Evolutionary conservation across 2,329 filamentous ascomycete genomes (phyloP), one percentile per base, ranked within the genome.

Genomic region (Phialophora tarda): DNA sequence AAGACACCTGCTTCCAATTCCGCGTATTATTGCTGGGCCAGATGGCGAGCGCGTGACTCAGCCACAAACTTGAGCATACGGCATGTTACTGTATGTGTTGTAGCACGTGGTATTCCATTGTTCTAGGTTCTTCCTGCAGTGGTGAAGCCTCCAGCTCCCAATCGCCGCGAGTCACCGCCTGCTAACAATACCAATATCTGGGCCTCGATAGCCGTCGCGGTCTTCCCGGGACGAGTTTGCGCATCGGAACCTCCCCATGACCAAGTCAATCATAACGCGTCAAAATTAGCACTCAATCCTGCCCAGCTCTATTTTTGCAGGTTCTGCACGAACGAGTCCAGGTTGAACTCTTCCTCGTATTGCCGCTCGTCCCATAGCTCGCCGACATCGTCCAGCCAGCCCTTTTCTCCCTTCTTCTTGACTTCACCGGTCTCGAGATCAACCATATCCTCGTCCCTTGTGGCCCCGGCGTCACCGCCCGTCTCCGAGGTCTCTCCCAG

Each of bases 311-410:
- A 83, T 63, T 76, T 80, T 75, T 92, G 91, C 92, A 99, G 97
- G 72, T 88, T 96, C 78, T 93, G 93, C 81, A 99, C 85, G 82
- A 98, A 99, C 3, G 92, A 93, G 74, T 97, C 93, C 72, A 99
- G 82, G 77, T 98, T 92, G 78, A 97, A 98, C 79, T 96, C 96
- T 81, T 99, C 95, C 80, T 97, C 93, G 78, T 99, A 99, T 82
- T 97, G 93, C 77, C 89, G 89, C 77, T 97, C 94, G 77, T 99
- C 95, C 94, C 95, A 99, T 32, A 99, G 82, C 79, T 99, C 95
- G 65, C 92, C 94, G 65, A 99, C 80, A 75, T 98, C 95, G 76
- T 99, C 95, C 69, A 98, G 81, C 87, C 94, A 97, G 6, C 93
- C 90, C 84, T 97, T 97, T 85, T 97, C 97, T 65, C 95, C 95